Evolutionary conservation across 2,329 filamentous ascomycete genomes (phyloP).

Genomic region (Aspergillus amoenus): DNA sequence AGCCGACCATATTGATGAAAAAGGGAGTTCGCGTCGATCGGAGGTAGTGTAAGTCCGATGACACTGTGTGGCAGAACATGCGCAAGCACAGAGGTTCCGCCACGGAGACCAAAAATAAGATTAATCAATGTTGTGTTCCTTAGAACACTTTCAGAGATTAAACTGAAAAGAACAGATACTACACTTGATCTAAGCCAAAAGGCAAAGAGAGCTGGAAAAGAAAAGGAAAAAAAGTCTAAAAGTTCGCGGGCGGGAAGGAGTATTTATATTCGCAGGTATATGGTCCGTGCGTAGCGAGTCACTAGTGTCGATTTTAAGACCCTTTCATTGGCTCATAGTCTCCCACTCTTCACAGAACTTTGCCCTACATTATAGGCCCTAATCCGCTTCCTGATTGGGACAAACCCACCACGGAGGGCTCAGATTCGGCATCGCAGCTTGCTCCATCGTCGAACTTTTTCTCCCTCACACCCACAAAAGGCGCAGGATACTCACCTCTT

Average conservation of each 20-base stretch:
- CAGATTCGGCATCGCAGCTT: conserved; percentile 18
- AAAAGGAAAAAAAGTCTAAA: conserved; percentile 44
- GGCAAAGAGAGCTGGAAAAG: conserved; percentile 53
- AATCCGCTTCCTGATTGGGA: conserved; percentile 17
- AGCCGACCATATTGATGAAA: conserved; percentile 62
- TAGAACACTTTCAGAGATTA: conserved; percentile 87
- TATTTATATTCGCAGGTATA: conserved; percentile 31
- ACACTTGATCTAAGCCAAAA: conserved; percentile 85
- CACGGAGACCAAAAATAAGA: conserved; percentile 69
- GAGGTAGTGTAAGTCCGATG: conserved; percentile 74
- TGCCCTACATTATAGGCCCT: conserved; percentile 4
- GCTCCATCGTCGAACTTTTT: conserved; percentile 23
- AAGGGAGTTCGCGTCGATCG: conserved; percentile 64
- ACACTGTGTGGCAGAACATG: conserved; percentile 67
- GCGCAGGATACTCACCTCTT: conserved; percentile 92
- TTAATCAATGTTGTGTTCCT: conserved; percentile 74
- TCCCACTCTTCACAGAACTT: not conserved
- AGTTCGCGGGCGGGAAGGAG: conserved; percentile 17
- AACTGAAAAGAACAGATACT: conserved; percentile 98
- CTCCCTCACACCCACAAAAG: conserved; percentile 30
- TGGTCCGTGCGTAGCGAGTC: conserved; percentile 23
- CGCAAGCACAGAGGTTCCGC: conserved; percentile 69
- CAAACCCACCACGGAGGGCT: conserved; percentile 24
- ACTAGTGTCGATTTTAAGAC: conserved; percentile 18
- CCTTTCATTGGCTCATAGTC: not conserved